These are phyloP conservation scores for Pinus albicaulis DNA, from an alignment of 75 land plant species.

Conservation along the genomic window DNA sequence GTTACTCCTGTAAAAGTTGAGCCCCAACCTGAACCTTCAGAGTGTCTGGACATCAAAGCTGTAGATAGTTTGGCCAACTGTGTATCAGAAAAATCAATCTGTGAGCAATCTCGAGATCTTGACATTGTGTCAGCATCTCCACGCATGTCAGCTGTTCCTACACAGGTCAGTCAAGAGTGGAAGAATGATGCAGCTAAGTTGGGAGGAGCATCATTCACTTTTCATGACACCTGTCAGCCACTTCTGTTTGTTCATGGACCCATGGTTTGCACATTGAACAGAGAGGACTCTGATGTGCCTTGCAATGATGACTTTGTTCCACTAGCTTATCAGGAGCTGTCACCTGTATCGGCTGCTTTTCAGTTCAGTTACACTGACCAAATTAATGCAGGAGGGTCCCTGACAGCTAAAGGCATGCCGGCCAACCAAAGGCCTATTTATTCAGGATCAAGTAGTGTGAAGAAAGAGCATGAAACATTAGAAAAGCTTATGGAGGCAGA, in stretches of 20 bases:
- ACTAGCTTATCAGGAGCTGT: not conserved
- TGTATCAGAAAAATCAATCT: not conserved
- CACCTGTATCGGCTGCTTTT: constrained; percentile 3
- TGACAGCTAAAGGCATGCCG: not conserved
- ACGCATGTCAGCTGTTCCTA: not conserved
- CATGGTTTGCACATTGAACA: constrained; percentile 50
- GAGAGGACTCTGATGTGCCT: constrained; percentile 57
- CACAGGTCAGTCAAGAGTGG: not conserved
- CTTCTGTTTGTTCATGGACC: constrained; percentile 19
- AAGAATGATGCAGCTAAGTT: not conserved
- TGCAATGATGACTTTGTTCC: constrained; percentile 43
- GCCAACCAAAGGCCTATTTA: constrained; percentile 1
- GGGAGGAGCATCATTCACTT: not conserved
- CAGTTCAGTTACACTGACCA: not conserved
- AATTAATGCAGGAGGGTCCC: not conserved
- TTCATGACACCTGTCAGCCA: constrained; percentile 4
- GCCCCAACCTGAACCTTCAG: not conserved
- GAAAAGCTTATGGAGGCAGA: not conserved
- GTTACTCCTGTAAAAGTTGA: not conserved
- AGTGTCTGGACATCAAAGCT: not conserved
- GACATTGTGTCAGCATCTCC: not conserved
- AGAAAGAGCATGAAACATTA: constrained; percentile 10
- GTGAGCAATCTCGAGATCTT: not conserved
- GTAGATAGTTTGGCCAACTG: not conserved
- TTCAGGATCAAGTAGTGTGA: constrained; percentile 1